Conservation (phyloP, 2,329 filamentous ascomycete genomes). For the Emergomyces orientalis region DNA sequence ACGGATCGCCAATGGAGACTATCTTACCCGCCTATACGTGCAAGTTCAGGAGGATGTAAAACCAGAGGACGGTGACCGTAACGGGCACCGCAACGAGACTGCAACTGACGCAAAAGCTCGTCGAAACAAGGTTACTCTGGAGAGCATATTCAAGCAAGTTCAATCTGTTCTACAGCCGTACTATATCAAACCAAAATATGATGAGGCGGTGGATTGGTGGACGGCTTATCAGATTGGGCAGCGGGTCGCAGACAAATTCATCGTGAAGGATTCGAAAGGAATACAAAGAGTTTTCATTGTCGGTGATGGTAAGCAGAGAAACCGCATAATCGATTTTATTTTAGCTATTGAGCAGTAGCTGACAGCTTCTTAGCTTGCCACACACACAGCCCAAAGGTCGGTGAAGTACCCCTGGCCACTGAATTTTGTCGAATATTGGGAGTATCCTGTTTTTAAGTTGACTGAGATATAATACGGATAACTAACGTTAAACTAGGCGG, state of each 20-base stretch:
- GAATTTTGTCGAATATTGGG: not conserved
- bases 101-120: conserved; percentile 31
- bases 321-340: not conserved
- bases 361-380: conserved; percentile 1
- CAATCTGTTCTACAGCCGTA: conserved; percentile 60
- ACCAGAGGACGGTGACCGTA: conserved; percentile 42
- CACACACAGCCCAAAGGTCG: conserved; percentile 6
- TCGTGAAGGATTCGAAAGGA: conserved; percentile 55
- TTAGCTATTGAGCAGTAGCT: not conserved
- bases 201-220: conserved; percentile 61
- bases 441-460: not conserved
- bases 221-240: conserved; percentile 70
- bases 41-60: conserved; percentile 26
- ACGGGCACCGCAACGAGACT: conserved; percentile 52
- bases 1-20: conserved; percentile 50
- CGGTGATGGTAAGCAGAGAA: conserved; percentile 45
- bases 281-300: conserved; percentile 63
- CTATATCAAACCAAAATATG: conserved; percentile 48
- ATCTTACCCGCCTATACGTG: conserved; percentile 59
- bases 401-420: not conserved
- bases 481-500: conserved; percentile 1
- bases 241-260: conserved; percentile 42
- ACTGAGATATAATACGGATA: not conserved
- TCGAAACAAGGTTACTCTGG: conserved; percentile 44
- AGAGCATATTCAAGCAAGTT: conserved; percentile 56